Evolutionary conservation across 2,329 filamentous ascomycete genomes (phyloP).

Genomic region (Aspergillus novofumigatus): DNA sequence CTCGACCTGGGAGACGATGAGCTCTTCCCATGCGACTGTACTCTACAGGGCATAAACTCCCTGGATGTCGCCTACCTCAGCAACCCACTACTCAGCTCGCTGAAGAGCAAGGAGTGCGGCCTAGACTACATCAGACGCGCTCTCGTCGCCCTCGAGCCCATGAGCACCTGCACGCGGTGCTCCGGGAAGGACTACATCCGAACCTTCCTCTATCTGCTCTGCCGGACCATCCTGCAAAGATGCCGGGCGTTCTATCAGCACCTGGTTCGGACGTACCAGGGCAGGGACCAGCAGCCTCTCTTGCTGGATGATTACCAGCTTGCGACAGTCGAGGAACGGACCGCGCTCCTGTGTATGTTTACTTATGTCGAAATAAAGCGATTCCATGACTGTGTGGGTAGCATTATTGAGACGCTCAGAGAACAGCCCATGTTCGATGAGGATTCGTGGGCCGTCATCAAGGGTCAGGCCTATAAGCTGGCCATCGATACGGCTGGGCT

Average conservation of each 20-base stretch:
- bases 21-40: not conserved
- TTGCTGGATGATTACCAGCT: not conserved
- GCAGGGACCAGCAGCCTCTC: not conserved
- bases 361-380: constrained; percentile 3
- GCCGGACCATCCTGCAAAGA: not conserved
- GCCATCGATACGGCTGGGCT: not conserved
- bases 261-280: not conserved
- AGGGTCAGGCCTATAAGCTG: constrained; percentile 1
- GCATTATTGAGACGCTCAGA: not conserved
- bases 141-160: constrained; percentile 2
- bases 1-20: not conserved
- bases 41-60: not conserved
- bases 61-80: not conserved
- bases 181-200: not conserved
- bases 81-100: not conserved
- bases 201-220: constrained; percentile 1
- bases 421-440: constrained; percentile 1
- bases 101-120: constrained; percentile 2
- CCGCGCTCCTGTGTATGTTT: not conserved
- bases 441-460: constrained; percentile 4
- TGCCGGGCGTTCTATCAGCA: constrained; percentile 3
- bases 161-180: constrained; percentile 6
- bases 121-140: not conserved
- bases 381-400: not conserved
- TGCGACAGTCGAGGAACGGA: not conserved